Conservation (phyloP, 2,329 filamentous ascomycete species). For the Cytospora schulzeri region DNA sequence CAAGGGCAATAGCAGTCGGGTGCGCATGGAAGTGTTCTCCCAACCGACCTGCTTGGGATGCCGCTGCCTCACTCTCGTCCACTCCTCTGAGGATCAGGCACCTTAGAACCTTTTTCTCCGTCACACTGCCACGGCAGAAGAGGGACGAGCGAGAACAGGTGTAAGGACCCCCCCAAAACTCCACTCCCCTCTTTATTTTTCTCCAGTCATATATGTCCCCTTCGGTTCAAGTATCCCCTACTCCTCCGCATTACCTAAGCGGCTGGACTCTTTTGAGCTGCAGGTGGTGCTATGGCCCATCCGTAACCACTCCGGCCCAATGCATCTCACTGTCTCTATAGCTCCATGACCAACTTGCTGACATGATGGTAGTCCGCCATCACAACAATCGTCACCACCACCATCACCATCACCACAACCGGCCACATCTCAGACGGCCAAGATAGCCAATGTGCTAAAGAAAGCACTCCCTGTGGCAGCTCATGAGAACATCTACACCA, state of each 20-base stretch:
- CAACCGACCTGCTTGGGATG: constrained; percentile 2
- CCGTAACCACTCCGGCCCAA: neutral
- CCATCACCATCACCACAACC: neutral
- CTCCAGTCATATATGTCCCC: neutral
- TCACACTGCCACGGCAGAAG: constrained; percentile 16
- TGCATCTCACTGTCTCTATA: neutral
- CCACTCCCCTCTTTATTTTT: neutral
- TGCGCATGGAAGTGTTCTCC: neutral
- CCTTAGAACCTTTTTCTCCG: constrained; percentile 21
- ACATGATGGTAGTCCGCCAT: constrained; percentile 19
- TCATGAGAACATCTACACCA: constrained; percentile 92
- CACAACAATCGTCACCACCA: neutral
- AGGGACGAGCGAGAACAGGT: constrained; percentile 19
- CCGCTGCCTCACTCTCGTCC: constrained; percentile 1
- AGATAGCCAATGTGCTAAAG: constrained; percentile 22
- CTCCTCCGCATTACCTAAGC: neutral
- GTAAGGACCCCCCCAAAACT: constrained; percentile 15
- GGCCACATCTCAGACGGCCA: neutral
- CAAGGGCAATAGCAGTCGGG: neutral
- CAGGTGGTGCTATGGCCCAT: neutral
- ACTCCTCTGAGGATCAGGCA: constrained; percentile 8
- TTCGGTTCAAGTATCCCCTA: neutral
- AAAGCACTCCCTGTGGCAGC: constrained; percentile 33
- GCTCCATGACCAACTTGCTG: constrained; percentile 3
- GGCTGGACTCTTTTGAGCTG: neutral